Evolutionary conservation across 345 rosid genomes (phyloP).

Genomic region (Eucalyptus polyanthemos): DNA sequence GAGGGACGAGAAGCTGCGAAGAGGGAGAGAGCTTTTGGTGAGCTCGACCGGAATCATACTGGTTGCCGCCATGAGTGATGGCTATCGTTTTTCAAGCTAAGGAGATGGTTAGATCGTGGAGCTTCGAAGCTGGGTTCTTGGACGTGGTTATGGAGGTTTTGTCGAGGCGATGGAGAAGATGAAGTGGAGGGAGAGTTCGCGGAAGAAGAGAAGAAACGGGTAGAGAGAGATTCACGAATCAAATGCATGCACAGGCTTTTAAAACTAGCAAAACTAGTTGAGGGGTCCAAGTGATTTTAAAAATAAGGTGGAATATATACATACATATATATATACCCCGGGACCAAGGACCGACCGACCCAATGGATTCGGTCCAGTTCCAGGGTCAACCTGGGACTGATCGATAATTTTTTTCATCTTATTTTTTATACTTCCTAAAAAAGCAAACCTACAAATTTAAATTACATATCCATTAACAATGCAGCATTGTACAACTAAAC

Average conservation of each 20-base stretch:
- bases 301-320: background rate
- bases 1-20: background rate
- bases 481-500: no score
- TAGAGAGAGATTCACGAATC: background rate
- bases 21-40: background rate
- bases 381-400: no score
- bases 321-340: no score
- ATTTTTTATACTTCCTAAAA: no score
- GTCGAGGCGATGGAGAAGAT: constrained; percentile 3
- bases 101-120: background rate
- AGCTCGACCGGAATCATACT: background rate
- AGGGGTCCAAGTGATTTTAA: background rate
- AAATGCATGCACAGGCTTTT: background rate
- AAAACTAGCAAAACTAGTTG: background rate
- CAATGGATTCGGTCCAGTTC: no score
- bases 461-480: no score
- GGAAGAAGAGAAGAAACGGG: background rate
- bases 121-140: background rate
- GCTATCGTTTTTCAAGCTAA: background rate
- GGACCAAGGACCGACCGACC: no score
- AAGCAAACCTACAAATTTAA: no score
- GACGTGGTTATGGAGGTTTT: background rate
- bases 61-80: background rate
- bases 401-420: no score
- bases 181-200: constrained; percentile 1